Evolutionary conservation across 495 filamentous ascomycete species (phyloP), one percentile per base, ranked within the genome.

Genomic region (Penicillium crystallinum): DNA sequence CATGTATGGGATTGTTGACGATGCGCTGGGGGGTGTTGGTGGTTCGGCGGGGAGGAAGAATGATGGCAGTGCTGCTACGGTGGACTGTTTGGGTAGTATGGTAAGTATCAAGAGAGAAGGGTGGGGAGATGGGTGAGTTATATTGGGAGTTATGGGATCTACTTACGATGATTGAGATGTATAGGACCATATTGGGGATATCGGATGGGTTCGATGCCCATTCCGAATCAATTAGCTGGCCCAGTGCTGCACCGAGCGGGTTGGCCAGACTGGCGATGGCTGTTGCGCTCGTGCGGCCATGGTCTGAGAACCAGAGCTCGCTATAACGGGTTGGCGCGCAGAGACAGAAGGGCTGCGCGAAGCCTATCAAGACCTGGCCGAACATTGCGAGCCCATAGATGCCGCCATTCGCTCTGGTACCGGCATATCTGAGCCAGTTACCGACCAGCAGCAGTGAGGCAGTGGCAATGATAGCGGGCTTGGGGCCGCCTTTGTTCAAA

Each of bases 371-470:
- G 69, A 97, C 86, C 72, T 98, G 93, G n/a, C 92, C 93, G 66
- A 96, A 86, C 86, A 97, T 89, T 37, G 89, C 86, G 18, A 88
- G 77, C 9, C 86, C 84, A 58, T 89, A 96, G 31, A 80, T 79
- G 19, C 80, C 82, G 11, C 71, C 71, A 29, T 72, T 69, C 1
- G 81, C 74, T 57, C 78, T 77, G 4, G 88, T 85, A 51, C 90
- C 90, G 1, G 79, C 89, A 72, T 92, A 96, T 52, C 93, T 86
- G 58, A 98, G 83, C 90, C 92, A 96, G 72, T 95, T 96, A 1
- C 92, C 93, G 1, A 83, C 58, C 2, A 97, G 77, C 14, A 90
- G 74, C 15, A 98, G 78, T 4, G 82, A 61, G 12, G 89, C 86
- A 3, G 89, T 78, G 34, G 65, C 76, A 38, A 95, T 73, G 64